Percentiles rank a stretch among this genome's conserved stretches.
phyloP scores from a whole-genome alignment of 495 filamentous ascomycete genomes.

The Penicillium lagena region DNA sequence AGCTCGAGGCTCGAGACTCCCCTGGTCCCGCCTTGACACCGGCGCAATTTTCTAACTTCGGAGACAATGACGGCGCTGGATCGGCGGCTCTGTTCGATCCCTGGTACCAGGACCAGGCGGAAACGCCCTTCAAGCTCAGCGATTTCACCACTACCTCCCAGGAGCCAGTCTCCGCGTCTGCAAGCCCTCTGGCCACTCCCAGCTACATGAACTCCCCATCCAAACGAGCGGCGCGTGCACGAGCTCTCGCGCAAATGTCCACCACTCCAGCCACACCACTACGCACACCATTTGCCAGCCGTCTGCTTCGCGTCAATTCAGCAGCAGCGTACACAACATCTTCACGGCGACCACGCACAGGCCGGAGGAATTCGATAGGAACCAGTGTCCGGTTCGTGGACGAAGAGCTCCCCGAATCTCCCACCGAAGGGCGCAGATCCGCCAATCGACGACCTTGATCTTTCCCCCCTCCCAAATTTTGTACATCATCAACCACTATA shows the following conservation, averaged over 20 bases:
- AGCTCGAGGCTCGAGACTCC: conserved; percentile 29
- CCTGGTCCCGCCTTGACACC: conserved; percentile 28
- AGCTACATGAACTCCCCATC: conserved; percentile 53
- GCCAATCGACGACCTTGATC: conserved; percentile 27
- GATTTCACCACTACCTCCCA: conserved; percentile 33
- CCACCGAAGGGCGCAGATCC: conserved; percentile 33
- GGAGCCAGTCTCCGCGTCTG: conserved; percentile 13
- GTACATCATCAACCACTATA: conserved; percentile 12
- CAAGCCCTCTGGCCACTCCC: conserved; percentile 43
- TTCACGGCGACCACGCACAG: conserved; percentile 20
- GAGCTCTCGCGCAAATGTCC: conserved; percentile 41
- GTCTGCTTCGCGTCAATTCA: conserved; percentile 31
- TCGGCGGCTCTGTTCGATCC: conserved; percentile 38
- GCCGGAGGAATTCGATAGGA: conserved; percentile 29
- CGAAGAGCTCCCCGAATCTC: conserved; percentile 37
- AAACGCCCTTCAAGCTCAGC: conserved; percentile 43
- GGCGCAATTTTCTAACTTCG: conserved; percentile 20
- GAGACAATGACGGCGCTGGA: conserved; percentile 19
- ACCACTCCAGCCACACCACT: conserved; percentile 46
- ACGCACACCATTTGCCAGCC: conserved; percentile 41
- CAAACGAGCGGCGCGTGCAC: conserved; percentile 47
- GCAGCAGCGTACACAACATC: conserved; percentile 19
- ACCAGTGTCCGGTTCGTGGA: conserved; percentile 40
- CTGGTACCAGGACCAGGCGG: conserved; percentile 29
- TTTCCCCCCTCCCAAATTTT: background rate